Evolutionary conservation across 2,329 filamentous ascomycete species (phyloP), one percentile per base, ranked within the genome.

Genomic region (Ophiostoma australiae): DNA sequence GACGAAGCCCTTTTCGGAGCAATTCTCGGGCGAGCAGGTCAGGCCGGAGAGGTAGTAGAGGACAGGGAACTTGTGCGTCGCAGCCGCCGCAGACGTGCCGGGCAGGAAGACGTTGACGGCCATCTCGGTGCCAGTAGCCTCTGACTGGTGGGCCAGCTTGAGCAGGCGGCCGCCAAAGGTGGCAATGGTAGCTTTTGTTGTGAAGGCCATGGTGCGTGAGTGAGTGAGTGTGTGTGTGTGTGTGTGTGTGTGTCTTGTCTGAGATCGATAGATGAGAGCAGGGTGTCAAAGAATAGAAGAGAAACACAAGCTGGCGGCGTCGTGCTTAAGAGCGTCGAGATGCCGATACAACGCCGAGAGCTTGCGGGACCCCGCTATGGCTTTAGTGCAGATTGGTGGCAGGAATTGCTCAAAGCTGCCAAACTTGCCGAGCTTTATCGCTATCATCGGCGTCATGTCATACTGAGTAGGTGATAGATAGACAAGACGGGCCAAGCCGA

Each of bases 111-210:
- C 86, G 83, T 96, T 97, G 78, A 98, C 87, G 79, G 87, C 88
- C 94, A 98, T 99, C 77, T 93, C 89, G 75, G 93, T 97, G 76
- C 87, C 88, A 71, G 93, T 97, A 73, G 88, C 86, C 75, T 86
- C 83, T 71, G 94, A 93, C 78, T 90, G 82, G 86, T 99, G 95
- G 76, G 90, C 89, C 73, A 99, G 91, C 85, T 99, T 98, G 76
- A 97, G 87, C 72, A 99, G 90, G 82, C 93, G 93, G 79, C 95
- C 95, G 79, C 94, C 94, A 79, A 97, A 98, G 80, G 89, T 92
- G 84, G 90, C 86, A 81, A 98, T 97, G 74, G 91, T 92, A 73
- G 92, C 90, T 80, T 91, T 96, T 75, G 91, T 97, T 79, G 91
- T 92, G 84, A 98, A 93, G 72, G 91, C 84, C 94, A 95, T 95